These are phyloP conservation scores for Trametes sp. DNA, from an alignment of 1,284 basidiomycete species.

Conservation along the genomic window DNA sequence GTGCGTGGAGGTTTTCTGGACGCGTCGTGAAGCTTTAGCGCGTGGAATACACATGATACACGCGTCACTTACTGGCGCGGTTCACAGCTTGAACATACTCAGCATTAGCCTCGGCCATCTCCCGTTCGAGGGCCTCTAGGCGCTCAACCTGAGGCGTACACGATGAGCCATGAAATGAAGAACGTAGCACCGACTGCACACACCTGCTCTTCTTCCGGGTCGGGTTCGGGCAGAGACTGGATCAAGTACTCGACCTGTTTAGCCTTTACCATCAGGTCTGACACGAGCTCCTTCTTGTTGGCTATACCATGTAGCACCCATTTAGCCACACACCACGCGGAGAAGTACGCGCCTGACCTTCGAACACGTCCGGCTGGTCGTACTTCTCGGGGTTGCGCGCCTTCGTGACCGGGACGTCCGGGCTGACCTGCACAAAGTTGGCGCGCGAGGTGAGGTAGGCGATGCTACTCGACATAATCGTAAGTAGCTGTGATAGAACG, in stretches of 20 bases:
- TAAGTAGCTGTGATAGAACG: conserved; percentile 63
- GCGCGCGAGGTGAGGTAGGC: conserved; percentile 77
- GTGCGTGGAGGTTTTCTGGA: conserved; percentile 65
- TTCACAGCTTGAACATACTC: conserved; percentile 76
- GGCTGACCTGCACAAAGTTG: conserved; percentile 76
- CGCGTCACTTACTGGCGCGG: conserved; percentile 68
- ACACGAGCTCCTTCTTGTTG: conserved; percentile 81
- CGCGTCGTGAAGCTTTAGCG: conserved; percentile 1
- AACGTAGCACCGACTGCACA: not conserved
- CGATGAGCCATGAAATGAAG: conserved; percentile 23
- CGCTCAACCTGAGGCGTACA: conserved; percentile 60
- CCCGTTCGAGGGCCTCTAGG: conserved; percentile 65
- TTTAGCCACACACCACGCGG: conserved; percentile 19
- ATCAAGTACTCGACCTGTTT: conserved; percentile 87
- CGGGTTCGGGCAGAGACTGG: conserved; percentile 75
- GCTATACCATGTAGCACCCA: conserved; percentile 49
- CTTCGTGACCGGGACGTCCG: conserved; percentile 79
- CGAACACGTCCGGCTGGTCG: conserved; percentile 71
- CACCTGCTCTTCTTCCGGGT: conserved; percentile 77
- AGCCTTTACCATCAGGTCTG: conserved; percentile 81
- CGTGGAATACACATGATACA: not conserved
- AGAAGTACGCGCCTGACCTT: conserved; percentile 52
- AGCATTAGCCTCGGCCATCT: conserved; percentile 74
- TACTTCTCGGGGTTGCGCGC: conserved; percentile 73
- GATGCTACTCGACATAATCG: conserved; percentile 82